Base-by-base conservation (phyloP, 2,329 filamentous ascomycete genomes). In the Pseudogymnoascus pannorum region DNA sequence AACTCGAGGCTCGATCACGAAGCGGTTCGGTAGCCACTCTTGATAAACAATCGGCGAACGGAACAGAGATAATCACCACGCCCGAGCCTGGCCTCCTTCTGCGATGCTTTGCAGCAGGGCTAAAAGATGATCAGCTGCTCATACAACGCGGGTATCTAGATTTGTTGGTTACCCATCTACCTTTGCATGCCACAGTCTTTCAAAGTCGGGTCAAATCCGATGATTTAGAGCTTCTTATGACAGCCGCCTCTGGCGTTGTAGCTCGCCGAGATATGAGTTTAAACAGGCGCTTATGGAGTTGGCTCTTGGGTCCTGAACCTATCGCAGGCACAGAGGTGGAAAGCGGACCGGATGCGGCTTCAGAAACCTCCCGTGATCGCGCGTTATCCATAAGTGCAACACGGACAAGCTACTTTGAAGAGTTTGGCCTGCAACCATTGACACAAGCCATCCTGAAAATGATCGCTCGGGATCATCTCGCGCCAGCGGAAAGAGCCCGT, bases 91-190 rank as follows among this genome's bases (percentile, higher is more conserved):
- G 94, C 0, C 78, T 99, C 9, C 79, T 99, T 9, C 81, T 99
- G 59, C 87, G 94, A 62, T 96, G 91, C 72, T 97, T 99, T 74
- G 90, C 92, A 59, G 91, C 92, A 20, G 95, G 94, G 1, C 81
- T 99, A 12, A 82, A 81, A 0, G 95, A 99, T 71, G 85, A 92
- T 33, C 92, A 99, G 71, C 77, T 96, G 18, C 82, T 99, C 36
- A 92, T 97, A 26, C 95, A 99, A 72, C 85, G 94, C 64, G 94
- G 94, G 7, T 99, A 95, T 71, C 81, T 99, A 38, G 95, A 99
- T 74, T 76, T 99, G 29, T 81, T 99, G 14, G 93, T 97, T 8
- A 91, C 90, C 0, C 90, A 97, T 72, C 77, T 99, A 16, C 93
- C 95, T 4, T 77, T 99, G 5, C 86, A 92, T 70, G 93, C 92